Conservation (phyloP, 2,329 filamentous ascomycete genomes). For the Dothistroma septosporum region DNA sequence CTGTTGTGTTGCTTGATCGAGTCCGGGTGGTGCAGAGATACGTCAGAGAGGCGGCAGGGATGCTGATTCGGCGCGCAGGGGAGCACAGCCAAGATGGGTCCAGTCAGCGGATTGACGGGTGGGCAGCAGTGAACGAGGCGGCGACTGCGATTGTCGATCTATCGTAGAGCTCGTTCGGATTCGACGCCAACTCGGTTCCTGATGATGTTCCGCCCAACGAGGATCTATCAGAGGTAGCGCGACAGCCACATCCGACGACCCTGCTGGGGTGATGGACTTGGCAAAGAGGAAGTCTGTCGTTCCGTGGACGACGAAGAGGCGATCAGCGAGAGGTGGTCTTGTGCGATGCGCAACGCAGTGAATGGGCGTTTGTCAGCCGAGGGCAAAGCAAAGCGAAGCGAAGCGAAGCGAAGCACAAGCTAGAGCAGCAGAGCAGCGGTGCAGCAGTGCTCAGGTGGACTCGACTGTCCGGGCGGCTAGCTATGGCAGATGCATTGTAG, state of each 20-base stretch:
- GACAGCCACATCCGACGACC: background rate
- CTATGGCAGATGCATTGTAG: slow-evolving; percentile 4
- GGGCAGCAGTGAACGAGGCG: background rate
- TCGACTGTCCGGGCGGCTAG: background rate
- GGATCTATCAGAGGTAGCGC: background rate
- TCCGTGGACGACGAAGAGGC: background rate
- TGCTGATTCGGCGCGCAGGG: background rate
- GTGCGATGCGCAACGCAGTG: background rate
- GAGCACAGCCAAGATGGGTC: background rate
- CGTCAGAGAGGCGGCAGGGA: background rate
- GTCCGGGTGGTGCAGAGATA: background rate
- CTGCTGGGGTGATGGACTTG: background rate
- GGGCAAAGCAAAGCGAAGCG: background rate
- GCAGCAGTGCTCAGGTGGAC: background rate
- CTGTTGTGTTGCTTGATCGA: background rate
- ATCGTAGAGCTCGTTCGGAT: background rate
- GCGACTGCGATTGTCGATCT: background rate
- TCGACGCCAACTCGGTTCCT: background rate
- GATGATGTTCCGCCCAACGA: background rate
- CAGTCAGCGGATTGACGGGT: background rate
- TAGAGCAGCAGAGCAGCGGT: background rate
- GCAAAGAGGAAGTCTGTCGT: background rate
- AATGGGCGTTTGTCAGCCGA: background rate
- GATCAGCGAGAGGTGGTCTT: background rate
- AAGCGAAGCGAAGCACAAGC: background rate